phyloP scores from a whole-genome alignment of 148 eudicot genomes.

The Arctostaphylos glauca region DNA sequence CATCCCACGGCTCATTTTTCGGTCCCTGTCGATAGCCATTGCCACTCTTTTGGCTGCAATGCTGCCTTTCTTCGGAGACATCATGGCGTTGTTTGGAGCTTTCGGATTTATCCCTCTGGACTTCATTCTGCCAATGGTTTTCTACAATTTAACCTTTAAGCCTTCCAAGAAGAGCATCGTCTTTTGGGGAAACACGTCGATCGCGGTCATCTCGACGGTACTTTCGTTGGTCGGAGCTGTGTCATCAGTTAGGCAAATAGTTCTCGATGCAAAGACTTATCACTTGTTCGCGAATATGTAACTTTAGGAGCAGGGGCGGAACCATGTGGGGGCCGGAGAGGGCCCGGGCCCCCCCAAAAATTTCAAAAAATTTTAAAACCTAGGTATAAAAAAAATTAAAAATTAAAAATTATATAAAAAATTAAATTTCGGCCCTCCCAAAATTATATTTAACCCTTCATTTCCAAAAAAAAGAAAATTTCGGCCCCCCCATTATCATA shows the following conservation, averaged over 20 bases:
- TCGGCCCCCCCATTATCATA: too few relatives aligned
- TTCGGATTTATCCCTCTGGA: conserved; percentile 75
- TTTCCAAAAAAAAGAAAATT: too few relatives aligned
- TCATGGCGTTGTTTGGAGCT: conserved; percentile 71
- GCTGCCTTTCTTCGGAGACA: conserved; percentile 84
- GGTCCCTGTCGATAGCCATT: conserved; percentile 51
- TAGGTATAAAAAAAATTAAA: too few relatives aligned
- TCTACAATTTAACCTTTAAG: conserved; percentile 65
- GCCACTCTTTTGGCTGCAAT: conserved; percentile 64
- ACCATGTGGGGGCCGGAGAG: too few relatives aligned
- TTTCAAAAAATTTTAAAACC: too few relatives aligned
- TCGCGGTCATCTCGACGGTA: conserved; percentile 43
- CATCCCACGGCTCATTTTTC: conserved; percentile 46
- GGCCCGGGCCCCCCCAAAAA: too few relatives aligned
- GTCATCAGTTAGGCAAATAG: conserved; percentile 62
- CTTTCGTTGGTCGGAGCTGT: conserved; percentile 50
- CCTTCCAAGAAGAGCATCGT: conserved; percentile 49
- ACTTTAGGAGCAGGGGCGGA: too few relatives aligned
- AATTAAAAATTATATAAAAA: too few relatives aligned
- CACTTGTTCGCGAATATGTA: conserved; percentile 55
- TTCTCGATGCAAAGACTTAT: conserved; percentile 58
- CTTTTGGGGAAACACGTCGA: conserved; percentile 50
- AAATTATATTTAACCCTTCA: too few relatives aligned
- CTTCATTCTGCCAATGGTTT: conserved; percentile 67
- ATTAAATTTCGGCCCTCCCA: too few relatives aligned